Conservation (phyloP, 106 monocot species). For the Dendrobium nobile region DNA sequence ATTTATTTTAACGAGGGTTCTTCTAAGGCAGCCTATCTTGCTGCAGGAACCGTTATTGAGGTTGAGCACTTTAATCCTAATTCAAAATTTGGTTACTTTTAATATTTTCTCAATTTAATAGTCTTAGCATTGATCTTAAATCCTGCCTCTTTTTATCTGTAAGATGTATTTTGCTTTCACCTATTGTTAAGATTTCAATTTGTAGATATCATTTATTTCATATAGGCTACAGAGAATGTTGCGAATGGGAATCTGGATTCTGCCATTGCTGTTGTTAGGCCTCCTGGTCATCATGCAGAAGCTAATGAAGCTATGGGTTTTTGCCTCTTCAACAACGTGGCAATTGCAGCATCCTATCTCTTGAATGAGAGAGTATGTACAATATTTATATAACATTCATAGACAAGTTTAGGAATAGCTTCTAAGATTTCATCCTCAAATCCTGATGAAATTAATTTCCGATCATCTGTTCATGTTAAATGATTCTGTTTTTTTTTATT, state of each 20-base stretch:
- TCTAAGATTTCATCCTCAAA: background rate
- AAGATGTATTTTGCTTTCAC: background rate
- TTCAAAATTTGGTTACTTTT: background rate
- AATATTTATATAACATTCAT: slow-evolving; percentile 6
- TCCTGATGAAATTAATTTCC: background rate
- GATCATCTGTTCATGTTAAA: background rate
- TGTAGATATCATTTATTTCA: background rate
- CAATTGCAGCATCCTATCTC: slow-evolving; percentile 78
- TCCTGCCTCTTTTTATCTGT: background rate
- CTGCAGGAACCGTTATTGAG: slow-evolving; percentile 83
- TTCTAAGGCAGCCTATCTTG: slow-evolving; percentile 80
- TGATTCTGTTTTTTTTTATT: background rate
- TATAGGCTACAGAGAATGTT: slow-evolving; percentile 68
- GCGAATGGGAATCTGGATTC: slow-evolving; percentile 68
- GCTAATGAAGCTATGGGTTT: slow-evolving; percentile 84
- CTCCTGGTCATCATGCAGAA: slow-evolving; percentile 99
- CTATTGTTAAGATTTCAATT: background rate
- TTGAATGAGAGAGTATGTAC: slow-evolving; percentile 59
- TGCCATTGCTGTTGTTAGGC: slow-evolving; percentile 83
- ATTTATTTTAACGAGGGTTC: slow-evolving; percentile 91
- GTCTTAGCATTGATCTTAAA: background rate
- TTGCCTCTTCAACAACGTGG: slow-evolving; percentile 96
- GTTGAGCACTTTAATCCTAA: slow-evolving; percentile 13
- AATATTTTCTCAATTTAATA: background rate
- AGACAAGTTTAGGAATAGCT: background rate